phyloP scores from a whole-genome alignment of 2,329 filamentous ascomycete species.

The Whalleya microplaca region DNA sequence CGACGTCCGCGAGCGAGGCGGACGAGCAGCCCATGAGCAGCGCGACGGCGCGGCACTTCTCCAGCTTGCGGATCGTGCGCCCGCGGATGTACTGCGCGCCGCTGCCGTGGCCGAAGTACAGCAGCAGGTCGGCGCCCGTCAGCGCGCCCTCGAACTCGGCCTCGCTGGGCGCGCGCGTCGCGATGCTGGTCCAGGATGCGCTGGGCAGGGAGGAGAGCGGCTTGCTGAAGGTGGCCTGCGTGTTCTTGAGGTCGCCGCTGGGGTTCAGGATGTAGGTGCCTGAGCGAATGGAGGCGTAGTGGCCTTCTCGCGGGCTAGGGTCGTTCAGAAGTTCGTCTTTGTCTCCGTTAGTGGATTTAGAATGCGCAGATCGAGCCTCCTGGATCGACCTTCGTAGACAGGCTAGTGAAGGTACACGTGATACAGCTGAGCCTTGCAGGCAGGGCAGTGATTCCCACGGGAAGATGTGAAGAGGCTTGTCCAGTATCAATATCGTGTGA shows the following conservation, averaged over 20 bases:
- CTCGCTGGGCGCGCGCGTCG: conserved; percentile 73
- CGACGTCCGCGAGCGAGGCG: conserved; percentile 76
- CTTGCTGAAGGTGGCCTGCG: conserved; percentile 73
- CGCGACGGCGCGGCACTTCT: conserved; percentile 73
- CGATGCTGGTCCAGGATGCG: conserved; percentile 72
- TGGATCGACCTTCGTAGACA: conserved; percentile 78
- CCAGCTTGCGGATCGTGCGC: conserved; percentile 77
- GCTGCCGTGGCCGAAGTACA: conserved; percentile 97
- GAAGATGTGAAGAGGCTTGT: conserved; percentile 88
- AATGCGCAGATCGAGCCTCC: conserved; percentile 44
- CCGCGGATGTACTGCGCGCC: conserved; percentile 93
- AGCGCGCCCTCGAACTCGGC: conserved; percentile 74
- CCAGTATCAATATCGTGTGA: conserved; percentile 87
- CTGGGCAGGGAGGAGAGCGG: conserved; percentile 67
- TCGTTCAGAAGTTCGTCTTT: conserved; percentile 1
- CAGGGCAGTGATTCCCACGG: conserved; percentile 97
- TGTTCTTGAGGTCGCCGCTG: conserved; percentile 78
- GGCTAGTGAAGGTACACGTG: conserved; percentile 83
- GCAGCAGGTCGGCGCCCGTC: conserved; percentile 68
- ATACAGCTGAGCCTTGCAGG: conserved; percentile 77
- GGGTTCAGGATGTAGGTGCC: conserved; percentile 90
- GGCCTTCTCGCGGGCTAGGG: conserved; percentile 46
- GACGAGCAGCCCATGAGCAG: conserved; percentile 96
- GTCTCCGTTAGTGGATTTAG: conserved; percentile 23
- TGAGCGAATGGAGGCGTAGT: conserved; percentile 57